phyloP scores from a whole-genome alignment of 441 rosid species.

The Cnidoscolus chayamansa region DNA sequence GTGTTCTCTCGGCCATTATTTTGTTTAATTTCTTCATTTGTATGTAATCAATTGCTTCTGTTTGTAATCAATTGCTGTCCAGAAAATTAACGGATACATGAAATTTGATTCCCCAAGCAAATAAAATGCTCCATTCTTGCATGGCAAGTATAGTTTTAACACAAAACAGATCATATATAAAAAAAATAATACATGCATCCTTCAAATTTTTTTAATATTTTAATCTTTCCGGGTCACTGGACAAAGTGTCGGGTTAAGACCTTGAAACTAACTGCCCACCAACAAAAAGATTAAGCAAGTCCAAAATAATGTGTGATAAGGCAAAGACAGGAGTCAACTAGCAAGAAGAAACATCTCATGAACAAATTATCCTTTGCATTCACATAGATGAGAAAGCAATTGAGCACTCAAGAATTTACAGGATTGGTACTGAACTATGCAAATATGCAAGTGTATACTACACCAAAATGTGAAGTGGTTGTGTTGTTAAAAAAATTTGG shows the following conservation, averaged over 20 bases:
- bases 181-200: too few relatives aligned
- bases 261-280: not conserved
- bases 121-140: conserved; percentile 2
- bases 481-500: conserved; percentile 23
- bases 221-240: too few relatives aligned
- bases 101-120: conserved; percentile 15
- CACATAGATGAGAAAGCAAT: not conserved
- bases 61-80: conserved; percentile 31
- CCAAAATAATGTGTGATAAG: not conserved
- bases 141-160: too few relatives aligned
- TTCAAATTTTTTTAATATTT: too few relatives aligned
- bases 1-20: conserved; percentile 20
- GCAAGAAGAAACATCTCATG: not conserved
- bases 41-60: conserved; percentile 43
- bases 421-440: conserved; percentile 18
- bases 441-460: conserved; percentile 24
- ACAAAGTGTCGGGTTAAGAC: too few relatives aligned
- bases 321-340: not conserved
- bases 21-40: conserved; percentile 39
- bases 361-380: conserved; percentile 1
- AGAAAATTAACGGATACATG: conserved; percentile 24
- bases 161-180: too few relatives aligned
- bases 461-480: conserved; percentile 17
- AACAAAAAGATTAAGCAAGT: not conserved
- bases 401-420: conserved; percentile 27